Percentiles rank a stretch among this genome's conserved stretches.
Conservation (phyloP, 176 grass and related monocot genomes). For the Lolium perenne region DNA sequence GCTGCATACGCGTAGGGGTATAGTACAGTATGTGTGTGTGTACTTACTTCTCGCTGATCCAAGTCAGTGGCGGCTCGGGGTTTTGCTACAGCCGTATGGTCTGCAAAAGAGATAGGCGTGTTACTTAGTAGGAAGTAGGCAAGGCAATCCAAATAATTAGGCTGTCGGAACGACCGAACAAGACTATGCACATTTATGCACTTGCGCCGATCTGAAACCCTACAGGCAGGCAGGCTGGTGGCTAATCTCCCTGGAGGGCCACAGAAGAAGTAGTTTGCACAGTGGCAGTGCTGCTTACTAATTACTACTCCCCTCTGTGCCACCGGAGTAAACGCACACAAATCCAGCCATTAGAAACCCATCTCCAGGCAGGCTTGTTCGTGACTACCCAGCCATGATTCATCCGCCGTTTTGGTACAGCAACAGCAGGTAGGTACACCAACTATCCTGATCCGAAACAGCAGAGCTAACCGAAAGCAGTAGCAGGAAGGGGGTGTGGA, state of each 20-base stretch:
- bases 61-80: background rate
- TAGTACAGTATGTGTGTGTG: slow-evolving; percentile 11
- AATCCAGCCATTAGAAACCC: background rate
- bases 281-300: background rate
- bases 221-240: background rate
- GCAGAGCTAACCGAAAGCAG: background rate
- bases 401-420: background rate
- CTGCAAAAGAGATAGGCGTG: background rate
- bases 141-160: slow-evolving; percentile 18
- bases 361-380: background rate
- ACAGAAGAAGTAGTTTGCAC: slow-evolving; percentile 9
- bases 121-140: slow-evolving; percentile 12
- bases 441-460: background rate
- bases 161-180: slow-evolving; percentile 7
- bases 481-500: background rate
- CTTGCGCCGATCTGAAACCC: slow-evolving; percentile 30
- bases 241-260: slow-evolving; percentile 22
- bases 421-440: background rate
- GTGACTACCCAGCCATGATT: background rate
- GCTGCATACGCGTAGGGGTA: background rate
- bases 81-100: slow-evolving; percentile 1
- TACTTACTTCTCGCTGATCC: slow-evolving; percentile 33
- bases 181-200: slow-evolving; percentile 22
- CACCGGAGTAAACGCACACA: background rate
- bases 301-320: background rate